A percentile compares a stretch with the other conserved stretches of the same genome.
These are phyloP conservation scores for Cicer cuneatum DNA, from an alignment of 306 rosid genomes.

Conservation along the genomic window DNA sequence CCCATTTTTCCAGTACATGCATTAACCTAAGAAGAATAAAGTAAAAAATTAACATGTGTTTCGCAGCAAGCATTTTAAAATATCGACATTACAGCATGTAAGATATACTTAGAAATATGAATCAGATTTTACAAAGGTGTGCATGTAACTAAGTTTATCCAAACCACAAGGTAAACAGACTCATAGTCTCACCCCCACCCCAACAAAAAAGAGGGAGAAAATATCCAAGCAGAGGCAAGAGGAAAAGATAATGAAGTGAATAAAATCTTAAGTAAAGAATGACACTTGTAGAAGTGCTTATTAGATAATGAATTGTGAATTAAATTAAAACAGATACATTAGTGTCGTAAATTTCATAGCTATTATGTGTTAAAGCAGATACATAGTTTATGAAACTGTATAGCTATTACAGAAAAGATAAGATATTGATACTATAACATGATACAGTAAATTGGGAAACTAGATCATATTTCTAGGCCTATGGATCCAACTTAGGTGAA, in stretches of 20 bases:
- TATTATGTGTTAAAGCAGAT: background rate
- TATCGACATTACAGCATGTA: background rate
- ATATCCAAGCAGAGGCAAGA: background rate
- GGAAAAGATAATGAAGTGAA: background rate
- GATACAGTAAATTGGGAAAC: background rate
- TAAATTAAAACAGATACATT: background rate
- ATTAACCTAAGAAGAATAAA: constrained; percentile 62
- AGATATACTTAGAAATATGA: background rate
- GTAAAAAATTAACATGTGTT: constrained; percentile 15
- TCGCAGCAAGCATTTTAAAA: background rate
- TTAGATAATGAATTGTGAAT: background rate
- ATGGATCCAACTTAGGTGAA: background rate
- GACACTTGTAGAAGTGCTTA: background rate
- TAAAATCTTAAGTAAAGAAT: background rate
- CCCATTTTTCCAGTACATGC: constrained; percentile 96
- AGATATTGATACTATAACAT: background rate
- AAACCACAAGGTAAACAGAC: background rate
- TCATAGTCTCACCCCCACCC: background rate
- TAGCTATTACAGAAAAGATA: background rate
- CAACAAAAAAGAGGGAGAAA: background rate
- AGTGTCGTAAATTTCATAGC: background rate
- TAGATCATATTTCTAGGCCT: background rate
- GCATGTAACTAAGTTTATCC: background rate
- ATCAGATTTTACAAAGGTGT: background rate
- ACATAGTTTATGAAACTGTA: background rate